Evolutionary conservation across 345 rosid genomes (phyloP).

Genomic region (Gossypium thurberi): DNA sequence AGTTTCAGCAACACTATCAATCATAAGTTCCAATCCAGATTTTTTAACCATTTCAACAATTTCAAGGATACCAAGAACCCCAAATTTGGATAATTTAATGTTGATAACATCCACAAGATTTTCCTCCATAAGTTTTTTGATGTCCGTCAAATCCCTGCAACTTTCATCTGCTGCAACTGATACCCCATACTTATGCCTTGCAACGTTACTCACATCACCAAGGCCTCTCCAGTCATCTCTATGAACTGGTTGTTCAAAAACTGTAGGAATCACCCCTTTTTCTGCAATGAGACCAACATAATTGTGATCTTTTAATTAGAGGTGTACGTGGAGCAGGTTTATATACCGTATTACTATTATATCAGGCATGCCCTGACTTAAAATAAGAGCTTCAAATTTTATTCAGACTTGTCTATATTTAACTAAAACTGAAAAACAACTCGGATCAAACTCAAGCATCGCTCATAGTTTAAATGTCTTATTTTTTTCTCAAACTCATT

Average conservation of each 20-base stretch:
- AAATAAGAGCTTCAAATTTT: no score
- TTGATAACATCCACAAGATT: conserved; percentile 13
- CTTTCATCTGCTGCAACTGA: conserved; percentile 16
- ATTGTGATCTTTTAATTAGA: background rate
- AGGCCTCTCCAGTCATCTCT: conserved; percentile 19
- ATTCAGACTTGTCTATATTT: no score
- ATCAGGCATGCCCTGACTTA: no score
- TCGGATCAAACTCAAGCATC: no score
- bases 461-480: no score
- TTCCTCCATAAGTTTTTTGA: conserved; percentile 6
- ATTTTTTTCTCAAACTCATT: no score
- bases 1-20: conserved; percentile 9
- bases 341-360: no score
- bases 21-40: conserved; percentile 12
- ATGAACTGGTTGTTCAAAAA: conserved; percentile 17
- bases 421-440: no score
- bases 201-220: conserved; percentile 9
- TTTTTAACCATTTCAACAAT: conserved; percentile 4
- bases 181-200: conserved; percentile 13
- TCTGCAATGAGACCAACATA: background rate
- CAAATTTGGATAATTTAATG: conserved; percentile 17
- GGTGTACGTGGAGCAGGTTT: no score
- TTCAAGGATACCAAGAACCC: conserved; percentile 15
- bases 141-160: conserved; percentile 7
- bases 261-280: background rate